Evolutionary conservation across 805 yeast genomes (phyloP), one percentile per base, ranked within the genome.

Genomic region (Pichia rugopelliculosa): DNA sequence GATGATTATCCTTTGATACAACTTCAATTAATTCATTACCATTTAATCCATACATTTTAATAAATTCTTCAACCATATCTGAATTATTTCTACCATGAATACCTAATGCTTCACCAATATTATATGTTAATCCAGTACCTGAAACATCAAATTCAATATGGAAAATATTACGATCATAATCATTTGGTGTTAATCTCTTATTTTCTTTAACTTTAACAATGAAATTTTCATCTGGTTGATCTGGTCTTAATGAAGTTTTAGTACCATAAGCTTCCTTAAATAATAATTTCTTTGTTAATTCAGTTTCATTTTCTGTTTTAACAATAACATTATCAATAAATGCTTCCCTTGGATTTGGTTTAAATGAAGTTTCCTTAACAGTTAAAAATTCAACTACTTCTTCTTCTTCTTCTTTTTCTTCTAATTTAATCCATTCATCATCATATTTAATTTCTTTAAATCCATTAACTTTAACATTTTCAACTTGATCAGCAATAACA

Each of bases 51-150:
- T 89, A 91, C 60, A 71, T 74, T 20, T 71, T 58, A 56, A 91
- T 74, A 67, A 91, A 91, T 54, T 75, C 74, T 40, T 72, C 76
- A 45, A 90, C 96, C 36, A 71, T 75, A 17, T 69, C 75, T 37
- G 73, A 64, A 57, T 80, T 76, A 71, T 91, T 91, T 61, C 91
- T 82, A 42, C 96, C 96, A 60, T 91, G 97, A 51, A 91, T 79
- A 60, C 98, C 98, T 51, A 91, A 77, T 20, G 98, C 96, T 73
- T 91, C 98, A 64, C 98, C 98, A 61, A 91, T 88, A 54, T 83
- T 93, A 64, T 91, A 91, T 43, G 80, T 87, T 62, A 91, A 73
- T 23, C 95, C 96, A 34, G 97, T 89, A 45, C 95, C 95, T 41
- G 89, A 68, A 61, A 83, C 78, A 64, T 91, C 98, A 56, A 91